Base-by-base conservation (phyloP, 1,284 basidiomycete species). In the Kalmanozyma brasiliensis region DNA sequence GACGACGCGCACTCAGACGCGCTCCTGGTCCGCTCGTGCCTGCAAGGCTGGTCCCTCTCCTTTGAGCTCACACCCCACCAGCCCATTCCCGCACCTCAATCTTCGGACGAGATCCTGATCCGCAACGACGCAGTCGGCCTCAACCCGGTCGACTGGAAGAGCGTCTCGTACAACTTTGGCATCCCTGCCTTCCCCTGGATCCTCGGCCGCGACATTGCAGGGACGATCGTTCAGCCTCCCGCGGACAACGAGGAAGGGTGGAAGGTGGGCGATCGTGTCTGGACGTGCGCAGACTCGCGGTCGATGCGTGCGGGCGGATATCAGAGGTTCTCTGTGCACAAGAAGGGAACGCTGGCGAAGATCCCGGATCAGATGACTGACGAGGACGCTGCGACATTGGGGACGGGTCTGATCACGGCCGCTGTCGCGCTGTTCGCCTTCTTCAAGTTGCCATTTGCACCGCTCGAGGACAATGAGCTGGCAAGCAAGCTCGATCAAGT, bases 171-270 rank as follows among this genome's bases (percentile, higher is more conserved):
- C 62, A 66, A 69, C 41, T 78, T 78, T 67, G 77, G 77, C 34
- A 77, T 77, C 40, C 64, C 64, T 6, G 55, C 60, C 1, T 65
- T 65, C 5, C 77, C 77, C n/a, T 77, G 75, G 75, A 82, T 85
- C 20, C 80, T 84, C 0, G 85, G 85, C n/a, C 84, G 85, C 71
- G 84, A 86, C 57, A 82, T 85, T 53, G 77, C 83, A 17, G 85
- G 85, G 6, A 80, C 79, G 16, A 83, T 86, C 52, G 83, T 84
- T 23, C 81, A 83, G 51, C 82, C 84, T 36, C 85, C 85, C 9
- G 59, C 64, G 14, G 79, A 82, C 42, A 84, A 84, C 59, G 81
- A 65, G 1, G 44, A 52, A 33, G 77, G 82, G 23, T 82, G 85
- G 81, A 83, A 84, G 71, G 79, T 82, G 26, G 85, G 85, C 9